A percentile compares a stretch with the other conserved stretches of the same genome.
Evolutionary conservation across 305 asterid genomes (phyloP).

Genomic region (Solanum hybrid): DNA sequence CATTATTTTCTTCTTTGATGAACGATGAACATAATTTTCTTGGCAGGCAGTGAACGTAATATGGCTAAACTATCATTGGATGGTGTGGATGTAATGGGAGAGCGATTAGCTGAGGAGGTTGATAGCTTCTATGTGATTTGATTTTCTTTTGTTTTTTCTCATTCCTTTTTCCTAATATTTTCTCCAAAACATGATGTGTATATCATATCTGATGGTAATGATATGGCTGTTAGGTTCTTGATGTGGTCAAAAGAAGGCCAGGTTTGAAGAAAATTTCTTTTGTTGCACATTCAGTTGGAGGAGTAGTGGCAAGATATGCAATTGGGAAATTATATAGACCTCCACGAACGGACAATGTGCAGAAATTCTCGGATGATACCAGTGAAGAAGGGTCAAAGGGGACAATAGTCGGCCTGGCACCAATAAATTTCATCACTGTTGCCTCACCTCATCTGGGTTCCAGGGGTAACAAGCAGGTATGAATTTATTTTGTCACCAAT

Average conservation of each 20-base stretch:
- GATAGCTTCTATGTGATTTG: slow-evolving; percentile 7
- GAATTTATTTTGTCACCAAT: neutral
- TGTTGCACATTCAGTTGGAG: slow-evolving; percentile 96
- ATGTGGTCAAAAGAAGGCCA: slow-evolving; percentile 56
- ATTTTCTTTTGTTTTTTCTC: slow-evolving; percentile 3
- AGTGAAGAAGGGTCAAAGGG: slow-evolving; percentile 41
- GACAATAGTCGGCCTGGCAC: slow-evolving; percentile 76
- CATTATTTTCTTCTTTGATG: neutral
- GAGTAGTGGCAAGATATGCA: slow-evolving; percentile 88
- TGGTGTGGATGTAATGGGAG: slow-evolving; percentile 88
- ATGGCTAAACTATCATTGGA: slow-evolving; percentile 50
- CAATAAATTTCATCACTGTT: slow-evolving; percentile 74
- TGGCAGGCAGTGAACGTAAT: slow-evolving; percentile 80
- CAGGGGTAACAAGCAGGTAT: slow-evolving; percentile 95
- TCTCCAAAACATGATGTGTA: neutral
- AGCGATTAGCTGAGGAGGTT: slow-evolving; percentile 83
- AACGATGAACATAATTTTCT: slow-evolving; percentile 1
- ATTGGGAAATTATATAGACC: slow-evolving; percentile 73
- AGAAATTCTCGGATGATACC: slow-evolving; percentile 26
- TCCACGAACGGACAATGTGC: slow-evolving; percentile 32
- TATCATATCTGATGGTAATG: slow-evolving; percentile 2
- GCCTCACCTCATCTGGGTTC: slow-evolving; percentile 99
- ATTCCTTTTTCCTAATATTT: neutral
- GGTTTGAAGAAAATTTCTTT: slow-evolving; percentile 71
- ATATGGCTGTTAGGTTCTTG: slow-evolving; percentile 57